Evolutionary conservation across 192 early-diverging fungal genomes (phyloP), one percentile per base, ranked within the genome.

Genomic region (Entophlyctis helioformis): DNA sequence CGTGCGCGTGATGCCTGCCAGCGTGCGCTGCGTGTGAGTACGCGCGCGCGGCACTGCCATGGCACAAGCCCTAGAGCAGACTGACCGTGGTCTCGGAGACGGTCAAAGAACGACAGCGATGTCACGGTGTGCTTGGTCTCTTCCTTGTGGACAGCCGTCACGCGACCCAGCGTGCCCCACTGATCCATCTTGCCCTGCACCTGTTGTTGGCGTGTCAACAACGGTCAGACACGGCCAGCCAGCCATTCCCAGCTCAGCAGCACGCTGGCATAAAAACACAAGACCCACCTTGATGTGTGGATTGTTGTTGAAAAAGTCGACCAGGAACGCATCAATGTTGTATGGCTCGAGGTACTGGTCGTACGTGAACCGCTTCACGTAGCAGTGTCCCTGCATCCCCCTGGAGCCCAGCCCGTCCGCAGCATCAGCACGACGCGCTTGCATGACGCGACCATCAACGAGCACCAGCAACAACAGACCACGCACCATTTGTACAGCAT

Each of bases 401-500:
- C 69, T 71, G 18, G 29, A 4, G 29, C 29, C 29, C 4, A 11
- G 6, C 6, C 6, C 11, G 29, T 31, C 29, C 6, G 4, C 11
- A 31, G 29, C 29, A 31, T 31, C n/a, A n/a, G n/a, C n/a, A n/a
- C n/a, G n/a, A n/a, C n/a, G n/a, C n/a, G n/a, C n/a, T n/a, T n/a
- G n/a, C n/a, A n/a, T n/a, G n/a, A n/a, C n/a, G n/a, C n/a, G n/a
- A n/a, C n/a, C n/a, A n/a, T n/a, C n/a, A n/a, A n/a, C n/a, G n/a
- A n/a, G n/a, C n/a, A n/a, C n/a, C n/a, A n/a, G n/a, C n/a, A n/a
- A n/a, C n/a, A n/a, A n/a, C n/a, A n/a, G n/a, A n/a, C n/a, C n/a
- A n/a, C n/a, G n/a, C 42, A 66, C 69, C 69, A 71, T 51, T 67
- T 71, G 58, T 56, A 71, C 10, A 71, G 44, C 2, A 42, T 40